Evolutionary conservation across 2,329 filamentous ascomycete genomes (phyloP).

Genomic region (Fusarium tjaetaba): DNA sequence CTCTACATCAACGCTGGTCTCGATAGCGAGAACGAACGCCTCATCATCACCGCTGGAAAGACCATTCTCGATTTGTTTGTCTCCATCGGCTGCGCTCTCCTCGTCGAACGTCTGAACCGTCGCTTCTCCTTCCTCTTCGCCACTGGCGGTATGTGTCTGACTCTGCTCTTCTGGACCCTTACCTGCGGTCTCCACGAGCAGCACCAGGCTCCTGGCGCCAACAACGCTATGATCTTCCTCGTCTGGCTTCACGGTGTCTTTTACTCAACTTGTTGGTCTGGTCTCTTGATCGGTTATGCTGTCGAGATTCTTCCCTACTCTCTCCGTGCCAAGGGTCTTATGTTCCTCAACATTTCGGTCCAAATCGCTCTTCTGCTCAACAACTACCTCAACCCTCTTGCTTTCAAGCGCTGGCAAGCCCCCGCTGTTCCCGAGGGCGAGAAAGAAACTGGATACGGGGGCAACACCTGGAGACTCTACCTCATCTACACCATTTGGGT

Average conservation of each 20-base stretch:
- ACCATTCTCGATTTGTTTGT: conserved; percentile 69
- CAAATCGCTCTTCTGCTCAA: conserved; percentile 70
- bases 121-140: conserved; percentile 64
- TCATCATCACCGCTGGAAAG: conserved; percentile 65
- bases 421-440: not conserved
- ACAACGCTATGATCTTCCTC: conserved; percentile 65
- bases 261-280: conserved; percentile 69
- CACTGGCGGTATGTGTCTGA: conserved; percentile 58
- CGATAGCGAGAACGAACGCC: conserved; percentile 63
- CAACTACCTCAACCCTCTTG: conserved; percentile 54
- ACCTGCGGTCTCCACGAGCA: conserved; percentile 64
- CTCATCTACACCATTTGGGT: conserved; percentile 74
- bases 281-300: conserved; percentile 66
- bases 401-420: not conserved
- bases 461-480: conserved; percentile 71
- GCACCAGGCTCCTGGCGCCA: conserved; percentile 51
- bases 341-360: conserved; percentile 71
- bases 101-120: conserved; percentile 61
- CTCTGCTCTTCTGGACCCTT: conserved; percentile 62
- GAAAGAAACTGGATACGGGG: conserved; percentile 59
- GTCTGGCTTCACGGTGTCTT: conserved; percentile 69
- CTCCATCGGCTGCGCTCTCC: conserved; percentile 62
- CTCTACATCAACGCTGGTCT: conserved; percentile 71
- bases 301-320: conserved; percentile 69
- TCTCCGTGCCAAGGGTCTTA: conserved; percentile 67